These are phyloP conservation scores for Vitis labrusca DNA, from an alignment of 164 flowering plant species.

Conservation along the genomic window DNA sequence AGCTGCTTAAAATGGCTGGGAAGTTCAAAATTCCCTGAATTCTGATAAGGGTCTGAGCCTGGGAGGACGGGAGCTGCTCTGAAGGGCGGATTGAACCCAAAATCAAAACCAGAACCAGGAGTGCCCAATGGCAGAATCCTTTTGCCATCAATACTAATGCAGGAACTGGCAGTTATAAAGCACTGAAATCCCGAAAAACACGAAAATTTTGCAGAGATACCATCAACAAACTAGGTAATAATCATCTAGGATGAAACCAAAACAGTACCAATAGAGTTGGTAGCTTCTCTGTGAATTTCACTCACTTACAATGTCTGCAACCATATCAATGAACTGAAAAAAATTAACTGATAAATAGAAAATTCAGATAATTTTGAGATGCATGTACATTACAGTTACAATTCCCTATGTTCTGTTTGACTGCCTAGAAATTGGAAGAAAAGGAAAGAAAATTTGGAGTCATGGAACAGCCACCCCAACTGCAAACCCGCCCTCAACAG, in stretches of 20 bases:
- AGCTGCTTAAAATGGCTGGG: conserved; percentile 60
- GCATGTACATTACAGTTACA: too few relatives aligned
- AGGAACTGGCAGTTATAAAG: neutral
- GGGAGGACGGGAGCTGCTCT: conserved; percentile 62
- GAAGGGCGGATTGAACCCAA: conserved; percentile 31
- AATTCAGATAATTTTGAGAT: too few relatives aligned
- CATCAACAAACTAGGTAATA: neutral
- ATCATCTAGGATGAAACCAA: too few relatives aligned
- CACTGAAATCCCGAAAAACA: neutral
- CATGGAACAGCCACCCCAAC: too few relatives aligned
- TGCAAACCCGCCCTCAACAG: too few relatives aligned
- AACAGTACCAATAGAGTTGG: too few relatives aligned
- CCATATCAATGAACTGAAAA: too few relatives aligned
- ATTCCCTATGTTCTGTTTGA: neutral
- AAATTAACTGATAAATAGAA: too few relatives aligned
- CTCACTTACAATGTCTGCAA: too few relatives aligned
- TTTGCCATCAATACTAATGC: conserved; percentile 20
- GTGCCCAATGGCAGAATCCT: conserved; percentile 5
- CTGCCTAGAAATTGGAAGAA: neutral
- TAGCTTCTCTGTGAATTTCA: too few relatives aligned
- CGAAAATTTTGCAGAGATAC: neutral
- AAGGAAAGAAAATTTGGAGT: neutral
- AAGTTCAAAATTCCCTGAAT: conserved; percentile 55
- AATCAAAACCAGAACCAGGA: conserved; percentile 25
- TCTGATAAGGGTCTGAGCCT: conserved; percentile 61